Evolutionary conservation across 1,139 yeast species (phyloP).

Genomic region (Scheffersomyces titani): DNA sequence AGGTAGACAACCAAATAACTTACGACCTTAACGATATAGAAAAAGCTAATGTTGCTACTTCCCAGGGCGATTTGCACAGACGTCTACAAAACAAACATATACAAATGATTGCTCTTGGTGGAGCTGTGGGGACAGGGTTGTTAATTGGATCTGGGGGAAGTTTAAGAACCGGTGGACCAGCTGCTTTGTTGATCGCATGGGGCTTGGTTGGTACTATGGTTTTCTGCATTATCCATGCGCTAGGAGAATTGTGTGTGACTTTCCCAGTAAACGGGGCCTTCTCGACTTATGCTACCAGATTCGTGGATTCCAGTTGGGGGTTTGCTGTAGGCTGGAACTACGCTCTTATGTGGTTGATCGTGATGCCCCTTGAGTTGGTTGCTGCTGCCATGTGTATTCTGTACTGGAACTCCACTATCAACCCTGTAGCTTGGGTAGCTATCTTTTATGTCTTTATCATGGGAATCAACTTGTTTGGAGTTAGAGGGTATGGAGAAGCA

Average conservation of each 20-base stretch:
- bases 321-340: conserved; percentile 47
- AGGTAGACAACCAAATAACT: conserved; percentile 7
- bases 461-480: conserved; percentile 44
- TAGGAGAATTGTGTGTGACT: conserved; percentile 63
- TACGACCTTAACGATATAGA: conserved; percentile 33
- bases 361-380: conserved; percentile 46
- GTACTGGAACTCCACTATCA: conserved; percentile 39
- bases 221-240: conserved; percentile 55
- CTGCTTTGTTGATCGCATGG: conserved; percentile 71
- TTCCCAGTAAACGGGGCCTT: conserved; percentile 67
- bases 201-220: conserved; percentile 49
- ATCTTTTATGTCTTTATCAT: conserved; percentile 39
- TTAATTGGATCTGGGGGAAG: conserved; percentile 78
- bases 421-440: conserved; percentile 48
- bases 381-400: conserved; percentile 46
- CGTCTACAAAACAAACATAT: conserved; percentile 41
- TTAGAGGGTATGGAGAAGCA: conserved; percentile 49
- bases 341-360: conserved; percentile 44
- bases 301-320: conserved; percentile 66
- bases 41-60: conserved; percentile 37
- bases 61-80: conserved; percentile 39
- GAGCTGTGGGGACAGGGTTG: conserved; percentile 43
- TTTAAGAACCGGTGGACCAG: conserved; percentile 76
- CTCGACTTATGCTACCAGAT: conserved; percentile 55
- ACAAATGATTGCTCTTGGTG: conserved; percentile 50